Evolutionary conservation across 2,329 filamentous ascomycete species (phyloP), one percentile per base, ranked within the genome.

Genomic region (Claviceps sp.): DNA sequence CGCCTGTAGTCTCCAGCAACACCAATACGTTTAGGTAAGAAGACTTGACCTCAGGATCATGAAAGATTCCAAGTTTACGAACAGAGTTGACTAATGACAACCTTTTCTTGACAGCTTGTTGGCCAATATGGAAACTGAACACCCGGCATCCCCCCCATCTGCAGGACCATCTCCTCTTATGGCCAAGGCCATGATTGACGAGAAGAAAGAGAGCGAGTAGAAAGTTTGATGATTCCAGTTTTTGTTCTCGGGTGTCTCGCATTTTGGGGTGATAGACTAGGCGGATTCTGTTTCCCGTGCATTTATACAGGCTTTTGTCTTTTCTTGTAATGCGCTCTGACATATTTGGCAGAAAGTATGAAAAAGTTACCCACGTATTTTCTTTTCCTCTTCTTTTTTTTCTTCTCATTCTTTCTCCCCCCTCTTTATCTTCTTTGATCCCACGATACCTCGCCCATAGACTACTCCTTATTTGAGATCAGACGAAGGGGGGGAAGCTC

Each of bases 11-110:
- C 66, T 61, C 53, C 77, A 79, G 50, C 54, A 86, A 86, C 63
- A 81, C 83, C 59, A 98, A 98, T 75, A 85, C 90, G 60, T 98
- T 95, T 74, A 91, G 88, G 90, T 96, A 81, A 77, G 85, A 17
- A 29, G 5, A 17, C n/a, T n/a, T 46, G 5, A 6, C 23, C 44
- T 46, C 3, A 34, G 8, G 4, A 34, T 34, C 9, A 11, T 34
- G 29, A 34, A 34, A 29, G 3, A 34, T 11, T 1, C 4, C 9
- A 34, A 34, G 11, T 34, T 34, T 34, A 34, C 9, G 29, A 34
- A 11, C 29, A 34, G 29, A 34, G 9, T 34, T 5, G 7, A 48
- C 36, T 23, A 39, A 51, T 56, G 39, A 26, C 34, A 50, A 37
- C 38, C 34, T 9, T 14, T 7, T n/a, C 14, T 16, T 13, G 20